phyloP scores from a whole-genome alignment of 495 filamentous ascomycete species.

The Apiosordaria backusii region DNA sequence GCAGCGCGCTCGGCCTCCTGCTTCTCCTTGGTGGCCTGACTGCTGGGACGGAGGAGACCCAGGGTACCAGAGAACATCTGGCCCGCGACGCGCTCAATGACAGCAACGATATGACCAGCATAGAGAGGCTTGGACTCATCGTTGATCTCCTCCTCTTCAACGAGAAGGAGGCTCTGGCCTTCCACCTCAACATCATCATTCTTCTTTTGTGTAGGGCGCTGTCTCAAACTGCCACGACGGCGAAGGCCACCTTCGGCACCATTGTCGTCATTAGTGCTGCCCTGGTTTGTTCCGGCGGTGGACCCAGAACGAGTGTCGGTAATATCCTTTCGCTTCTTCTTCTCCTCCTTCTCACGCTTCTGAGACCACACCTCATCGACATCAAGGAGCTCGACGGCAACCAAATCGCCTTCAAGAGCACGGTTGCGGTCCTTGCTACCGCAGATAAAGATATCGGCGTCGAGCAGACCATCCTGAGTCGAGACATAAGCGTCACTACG shows the following conservation, averaged over 20 bases:
- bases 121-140: constrained; percentile 97
- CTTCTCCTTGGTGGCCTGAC: constrained; percentile 99
- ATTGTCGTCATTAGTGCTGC: constrained; percentile 64
- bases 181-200: constrained; percentile 99
- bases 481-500: constrained; percentile 97
- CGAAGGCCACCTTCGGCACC: constrained; percentile 77
- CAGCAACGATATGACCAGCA: constrained; percentile 93
- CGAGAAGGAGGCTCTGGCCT: constrained; percentile 90
- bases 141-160: constrained; percentile 98
- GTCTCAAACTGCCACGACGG: constrained; percentile 87
- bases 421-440: constrained; percentile 98
- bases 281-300: constrained; percentile 66
- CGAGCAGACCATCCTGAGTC: constrained; percentile 76
- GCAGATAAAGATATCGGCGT: constrained; percentile 99
- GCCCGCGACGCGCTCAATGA: constrained; percentile 92
- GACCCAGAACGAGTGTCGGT: constrained; percentile 80
- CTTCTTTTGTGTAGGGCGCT: constrained; percentile 98
- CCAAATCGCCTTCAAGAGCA: constrained; percentile 90
- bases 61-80: constrained; percentile 99
- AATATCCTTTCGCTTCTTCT: constrained; percentile 99
- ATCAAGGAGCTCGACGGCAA: constrained; percentile 93
- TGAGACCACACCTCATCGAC: constrained; percentile 98
- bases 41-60: constrained; percentile 89
- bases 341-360: constrained; percentile 98
- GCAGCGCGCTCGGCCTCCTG: constrained; percentile 94